Evolutionary conservation across 2,329 filamentous ascomycete genomes (phyloP), one percentile per base, ranked within the genome.

Genomic region (Leptodontidium sp.): DNA sequence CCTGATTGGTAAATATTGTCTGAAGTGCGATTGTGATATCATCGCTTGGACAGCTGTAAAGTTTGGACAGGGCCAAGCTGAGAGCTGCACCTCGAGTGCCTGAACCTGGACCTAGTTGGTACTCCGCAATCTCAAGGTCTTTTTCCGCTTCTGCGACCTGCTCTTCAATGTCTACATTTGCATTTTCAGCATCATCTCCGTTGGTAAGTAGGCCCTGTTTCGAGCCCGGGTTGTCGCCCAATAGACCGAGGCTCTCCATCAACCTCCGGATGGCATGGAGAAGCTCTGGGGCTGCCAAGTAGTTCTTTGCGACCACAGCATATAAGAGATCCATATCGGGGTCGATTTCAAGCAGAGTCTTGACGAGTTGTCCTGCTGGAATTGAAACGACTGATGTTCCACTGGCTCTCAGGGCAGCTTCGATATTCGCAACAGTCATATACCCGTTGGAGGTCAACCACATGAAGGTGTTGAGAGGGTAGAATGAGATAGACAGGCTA

Each of bases 241-340:
- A 65, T n/a, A 89, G 78, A 69, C 91, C 90, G 50, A 94, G 84
- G 73, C 89, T 93, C 58, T 87, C 84, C 82, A 94, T 91, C 17
- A 94, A 82, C 1, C 87, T 80, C 64, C 88, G 86, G 64, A 94
- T 86, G 4, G 89, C 87, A 66, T 90, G 82, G 1, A 93, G 84
- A 6, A 94, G 83, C 76, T 94, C 91, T 3, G 85, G 81, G 50
- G 91, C 83, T 3, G 88, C 87, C 21, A 93, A 84, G 74, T 88
- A 87, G 8, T 90, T 91, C 6, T 86, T 85, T 49, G 87, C 86
- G 7, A 94, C 82, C 68, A 93, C 88, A 66, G 85, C 86, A 53
- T 90, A 84, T 49, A 94, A 83, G 2, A 93, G 81, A 62, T 89
- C 87, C 78, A 93, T 85, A 43, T 89, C 88, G 2, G 88, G 86